A percentile compares a stretch with the other conserved stretches of the same genome.
Evolutionary conservation across 2,329 filamentous ascomycete genomes (phyloP).

Genomic region (Colletotrichum gloeosporioides): DNA sequence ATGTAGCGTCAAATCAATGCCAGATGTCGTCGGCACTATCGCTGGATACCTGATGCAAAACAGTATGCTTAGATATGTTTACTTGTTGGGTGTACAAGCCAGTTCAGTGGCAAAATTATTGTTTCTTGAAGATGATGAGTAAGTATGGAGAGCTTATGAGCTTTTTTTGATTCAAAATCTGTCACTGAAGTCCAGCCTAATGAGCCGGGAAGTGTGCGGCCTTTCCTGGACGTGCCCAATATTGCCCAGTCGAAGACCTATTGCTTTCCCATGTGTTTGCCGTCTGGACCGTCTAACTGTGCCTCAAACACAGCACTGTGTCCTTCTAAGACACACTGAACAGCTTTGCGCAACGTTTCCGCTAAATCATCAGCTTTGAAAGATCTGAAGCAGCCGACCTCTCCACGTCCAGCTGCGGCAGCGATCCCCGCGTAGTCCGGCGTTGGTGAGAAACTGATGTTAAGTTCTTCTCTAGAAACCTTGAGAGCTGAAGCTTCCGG

Average conservation of each 20-base stretch:
- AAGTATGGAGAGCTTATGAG: no score
- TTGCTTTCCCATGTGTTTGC: background rate
- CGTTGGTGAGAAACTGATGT: slow-evolving; percentile 63
- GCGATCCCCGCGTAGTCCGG: slow-evolving; percentile 67
- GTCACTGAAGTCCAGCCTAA: no score
- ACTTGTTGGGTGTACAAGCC: no score
- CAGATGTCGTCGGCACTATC: no score
- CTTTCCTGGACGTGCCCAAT: background rate
- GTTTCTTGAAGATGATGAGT: no score
- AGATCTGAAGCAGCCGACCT: slow-evolving; percentile 34
- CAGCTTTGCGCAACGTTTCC: background rate
- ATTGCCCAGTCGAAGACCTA: background rate
- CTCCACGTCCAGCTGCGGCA: slow-evolving; percentile 61
- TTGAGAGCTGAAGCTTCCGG: slow-evolving; percentile 59
- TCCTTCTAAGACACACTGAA: background rate
- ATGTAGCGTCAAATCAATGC: no score
- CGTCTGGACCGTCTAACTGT: background rate
- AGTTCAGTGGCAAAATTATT: no score
- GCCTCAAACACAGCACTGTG: background rate
- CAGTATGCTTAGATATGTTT: no score
- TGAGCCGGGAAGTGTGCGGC: background rate
- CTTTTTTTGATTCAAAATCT: no score
- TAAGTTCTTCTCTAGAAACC: slow-evolving; percentile 66
- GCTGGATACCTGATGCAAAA: no score
- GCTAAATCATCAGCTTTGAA: background rate